phyloP scores from a whole-genome alignment of 768 basidiomycete genomes.

The Termitomyces titanicus region DNA sequence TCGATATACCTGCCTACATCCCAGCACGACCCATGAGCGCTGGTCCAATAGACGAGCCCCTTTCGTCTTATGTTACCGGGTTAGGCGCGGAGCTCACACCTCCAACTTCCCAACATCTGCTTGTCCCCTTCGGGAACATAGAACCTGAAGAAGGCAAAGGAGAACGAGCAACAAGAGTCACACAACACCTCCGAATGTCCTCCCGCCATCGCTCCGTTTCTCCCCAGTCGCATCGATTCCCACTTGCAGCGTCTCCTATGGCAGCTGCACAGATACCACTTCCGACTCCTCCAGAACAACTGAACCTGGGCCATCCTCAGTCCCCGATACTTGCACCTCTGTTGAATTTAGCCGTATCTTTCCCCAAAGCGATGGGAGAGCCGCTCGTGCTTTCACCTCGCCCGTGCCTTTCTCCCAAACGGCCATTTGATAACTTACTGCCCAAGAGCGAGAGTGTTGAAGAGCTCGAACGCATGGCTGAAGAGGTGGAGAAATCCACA shows the following conservation, averaged over 20 bases:
- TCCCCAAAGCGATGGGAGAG: conserved; percentile 17
- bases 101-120: conserved; percentile 13
- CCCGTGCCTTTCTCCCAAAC: conserved; percentile 65
- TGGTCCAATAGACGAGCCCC: conserved; percentile 1
- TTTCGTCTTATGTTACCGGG: conserved; percentile 14
- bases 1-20: conserved; percentile 9
- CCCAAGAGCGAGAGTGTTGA: conserved; percentile 60
- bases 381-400: conserved; percentile 59
- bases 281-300: background rate
- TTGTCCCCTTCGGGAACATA: background rate
- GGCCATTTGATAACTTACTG: conserved; percentile 40
- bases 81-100: conserved; percentile 14
- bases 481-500: conserved; percentile 39
- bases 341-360: background rate
- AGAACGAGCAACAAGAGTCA: conserved; percentile 51
- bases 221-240: conserved; percentile 54
- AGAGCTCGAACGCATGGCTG: conserved; percentile 71
- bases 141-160: conserved; percentile 60
- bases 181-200: conserved; percentile 54
- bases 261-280: conserved; percentile 11
- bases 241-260: conserved; percentile 27
- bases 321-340: background rate
- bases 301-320: background rate
- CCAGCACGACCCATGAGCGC: conserved; percentile 14
- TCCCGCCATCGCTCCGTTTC: conserved; percentile 62